A percentile compares a stretch with the other conserved stretches of the same genome.
These are phyloP conservation scores for Neonectria neomacrospora DNA, from an alignment of 2,329 filamentous ascomycete species.

Conservation along the genomic window DNA sequence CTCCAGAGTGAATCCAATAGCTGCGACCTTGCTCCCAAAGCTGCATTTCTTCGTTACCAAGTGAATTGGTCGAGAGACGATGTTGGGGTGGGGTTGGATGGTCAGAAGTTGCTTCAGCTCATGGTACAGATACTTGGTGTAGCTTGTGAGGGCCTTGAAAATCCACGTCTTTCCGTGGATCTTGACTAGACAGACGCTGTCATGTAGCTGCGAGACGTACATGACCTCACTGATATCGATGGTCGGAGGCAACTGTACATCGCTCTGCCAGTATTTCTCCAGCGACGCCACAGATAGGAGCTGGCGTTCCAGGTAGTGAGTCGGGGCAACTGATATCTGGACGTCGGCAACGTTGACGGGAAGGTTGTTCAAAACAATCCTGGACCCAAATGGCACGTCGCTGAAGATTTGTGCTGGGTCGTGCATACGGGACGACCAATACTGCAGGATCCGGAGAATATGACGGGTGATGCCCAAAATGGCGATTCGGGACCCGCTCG, in stretches of 20 bases:
- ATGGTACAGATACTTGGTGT: slow-evolving; percentile 70
- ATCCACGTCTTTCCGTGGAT: slow-evolving; percentile 58
- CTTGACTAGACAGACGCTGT: slow-evolving; percentile 67
- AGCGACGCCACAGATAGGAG: slow-evolving; percentile 59
- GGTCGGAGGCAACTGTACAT: slow-evolving; percentile 55
- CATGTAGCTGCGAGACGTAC: slow-evolving; percentile 65
- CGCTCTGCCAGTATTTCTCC: slow-evolving; percentile 55
- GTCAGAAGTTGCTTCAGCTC: slow-evolving; percentile 67
- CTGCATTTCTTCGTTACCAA: slow-evolving; percentile 66
- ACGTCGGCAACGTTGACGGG: slow-evolving; percentile 59
- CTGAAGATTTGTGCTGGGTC: slow-evolving; percentile 53
- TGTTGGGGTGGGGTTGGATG: slow-evolving; percentile 62
- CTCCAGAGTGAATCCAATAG: slow-evolving; percentile 67
- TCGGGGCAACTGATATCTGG: slow-evolving; percentile 58
- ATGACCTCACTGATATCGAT: slow-evolving; percentile 63
- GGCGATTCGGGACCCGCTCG: slow-evolving; percentile 59
- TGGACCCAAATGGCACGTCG: slow-evolving; percentile 66
- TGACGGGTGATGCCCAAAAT: slow-evolving; percentile 64
- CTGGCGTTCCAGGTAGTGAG: slow-evolving; percentile 64
- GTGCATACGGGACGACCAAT: slow-evolving; percentile 56
- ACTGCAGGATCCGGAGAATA: slow-evolving; percentile 64
- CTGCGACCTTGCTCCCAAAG: slow-evolving; percentile 66
- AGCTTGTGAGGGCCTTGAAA: slow-evolving; percentile 68
- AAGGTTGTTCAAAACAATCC: slow-evolving; percentile 65
- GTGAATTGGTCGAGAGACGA: slow-evolving; percentile 63